Evolutionary conservation across 2,329 filamentous ascomycete species (phyloP), one percentile per base, ranked within the genome.

Genomic region (Diplocarpon rosae): DNA sequence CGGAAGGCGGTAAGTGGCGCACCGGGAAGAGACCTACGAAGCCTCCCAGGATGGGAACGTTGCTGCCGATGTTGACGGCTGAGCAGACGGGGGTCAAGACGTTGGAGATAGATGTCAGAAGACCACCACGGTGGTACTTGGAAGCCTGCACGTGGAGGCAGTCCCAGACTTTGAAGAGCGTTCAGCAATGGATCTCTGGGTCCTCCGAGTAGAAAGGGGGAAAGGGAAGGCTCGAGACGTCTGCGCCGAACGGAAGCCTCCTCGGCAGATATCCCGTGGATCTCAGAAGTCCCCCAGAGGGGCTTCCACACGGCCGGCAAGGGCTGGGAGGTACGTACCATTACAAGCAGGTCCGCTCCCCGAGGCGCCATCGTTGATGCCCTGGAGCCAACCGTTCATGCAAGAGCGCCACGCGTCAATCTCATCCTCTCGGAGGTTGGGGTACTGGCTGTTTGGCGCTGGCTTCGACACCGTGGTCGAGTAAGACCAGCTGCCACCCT

Each of bases 401-500:
- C 38, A 40, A 11, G 38, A 40, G 4, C 38, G 15, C 38, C 38
- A 40, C 4, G 20, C 38, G 24, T 40, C 38, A 3, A 29, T 29
- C 38, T 40, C 38, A n/a, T 12, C 7, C 4, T 31, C 14, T 11
- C 16, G 12, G 29, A 40, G 29, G 2, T 15, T 40, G 14, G 16
- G 16, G 38, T 32, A 40, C 11, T 40, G 5, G 8, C 16, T 5
- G 5, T 15, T 13, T 0, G 38, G 38, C 29, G 20, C 20, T 24
- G 20, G 20, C 20, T 24, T 24, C 14, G 1, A 2, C 14, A 16
- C 16, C 13, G 38, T 3, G 13, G 15, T 13, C 29, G 31, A 30
- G 17, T 40, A 40, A 16, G 38, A 40, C 38, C 38, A 40, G 38
- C 28, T 32, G 13, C 38, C 37, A 2, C 37, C 37, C 20, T 32